Conservation (phyloP, 441 rosid species). For the Raphanus hybrid region DNA sequence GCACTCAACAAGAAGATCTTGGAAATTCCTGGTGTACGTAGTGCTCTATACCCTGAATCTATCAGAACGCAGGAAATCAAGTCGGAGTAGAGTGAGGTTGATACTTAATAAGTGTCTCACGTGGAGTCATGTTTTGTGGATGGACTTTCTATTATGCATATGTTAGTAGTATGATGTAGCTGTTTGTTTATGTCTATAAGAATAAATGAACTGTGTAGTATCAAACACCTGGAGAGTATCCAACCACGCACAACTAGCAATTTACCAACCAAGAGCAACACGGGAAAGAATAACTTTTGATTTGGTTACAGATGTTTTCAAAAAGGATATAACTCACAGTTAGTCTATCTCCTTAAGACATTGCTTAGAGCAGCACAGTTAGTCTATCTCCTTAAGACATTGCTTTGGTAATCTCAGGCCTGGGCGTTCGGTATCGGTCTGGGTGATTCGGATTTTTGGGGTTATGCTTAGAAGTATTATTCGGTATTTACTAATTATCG, state of each 20-base stretch:
- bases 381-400: no score
- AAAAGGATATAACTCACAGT: neutral
- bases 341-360: no score
- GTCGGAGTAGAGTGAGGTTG: slow-evolving; percentile 39
- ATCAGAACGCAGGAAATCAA: slow-evolving; percentile 40
- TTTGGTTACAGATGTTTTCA: neutral
- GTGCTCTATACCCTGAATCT: slow-evolving; percentile 38
- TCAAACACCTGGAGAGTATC: neutral
- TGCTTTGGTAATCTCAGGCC: no score
- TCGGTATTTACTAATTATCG: no score
- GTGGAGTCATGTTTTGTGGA: slow-evolving; percentile 13
- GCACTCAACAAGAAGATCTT: slow-evolving; percentile 47
- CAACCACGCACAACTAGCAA: neutral
- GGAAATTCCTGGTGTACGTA: slow-evolving; percentile 50
- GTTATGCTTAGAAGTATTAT: no score
- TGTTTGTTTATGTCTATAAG: neutral
- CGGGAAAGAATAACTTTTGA: neutral
- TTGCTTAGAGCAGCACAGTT: no score
- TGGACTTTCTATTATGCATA: slow-evolving; percentile 8
- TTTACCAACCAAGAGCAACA: neutral
- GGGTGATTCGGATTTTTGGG: no score
- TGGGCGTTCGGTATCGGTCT: no score
- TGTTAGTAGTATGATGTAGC: neutral
- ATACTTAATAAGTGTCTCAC: neutral
- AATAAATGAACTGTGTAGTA: neutral